phyloP scores from a whole-genome alignment of 1,139 yeast species.

The Yamadazyma membranifaciens region DNA sequence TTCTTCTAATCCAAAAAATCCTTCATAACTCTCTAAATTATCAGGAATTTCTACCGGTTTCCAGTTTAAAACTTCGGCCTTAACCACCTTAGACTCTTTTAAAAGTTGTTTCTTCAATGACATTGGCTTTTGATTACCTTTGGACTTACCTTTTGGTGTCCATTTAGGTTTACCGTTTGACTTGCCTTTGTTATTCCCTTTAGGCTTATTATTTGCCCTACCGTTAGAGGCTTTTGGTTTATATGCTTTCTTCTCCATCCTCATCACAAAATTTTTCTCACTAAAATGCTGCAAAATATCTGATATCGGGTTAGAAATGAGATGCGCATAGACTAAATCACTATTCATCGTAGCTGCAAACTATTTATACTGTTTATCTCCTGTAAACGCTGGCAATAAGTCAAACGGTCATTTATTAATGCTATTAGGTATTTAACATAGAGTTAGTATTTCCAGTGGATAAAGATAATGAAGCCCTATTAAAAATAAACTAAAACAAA shows the following conservation, averaged over 20 bases:
- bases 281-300: slow-evolving; percentile 1
- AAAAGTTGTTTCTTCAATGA: slow-evolving; percentile 2
- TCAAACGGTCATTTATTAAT: too few relatives aligned
- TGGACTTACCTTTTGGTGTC: background rate
- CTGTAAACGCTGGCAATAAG: too few relatives aligned
- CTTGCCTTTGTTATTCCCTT: background rate
- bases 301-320: background rate
- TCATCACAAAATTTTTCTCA: slow-evolving; percentile 7
- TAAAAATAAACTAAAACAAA: too few relatives aligned
- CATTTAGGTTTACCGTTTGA: background rate
- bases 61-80: slow-evolving; percentile 64
- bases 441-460: too few relatives aligned
- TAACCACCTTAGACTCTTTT: slow-evolving; percentile 27
- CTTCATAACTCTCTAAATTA: slow-evolving; percentile 81
- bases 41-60: slow-evolving; percentile 80
- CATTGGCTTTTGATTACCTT: background rate
- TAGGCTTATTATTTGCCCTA: background rate
- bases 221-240: slow-evolving; percentile 1
- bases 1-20: slow-evolving; percentile 90
- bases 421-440: too few relatives aligned
- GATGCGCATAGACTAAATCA: too few relatives aligned
- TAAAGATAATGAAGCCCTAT: too few relatives aligned
- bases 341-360: too few relatives aligned
- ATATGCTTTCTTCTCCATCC: slow-evolving; percentile 6
- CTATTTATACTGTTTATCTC: too few relatives aligned